Percentiles rank a stretch among this genome's conserved stretches.
Evolutionary conservation across 495 filamentous ascomycete species (phyloP).

Genomic region (Aspergillus leporis): DNA sequence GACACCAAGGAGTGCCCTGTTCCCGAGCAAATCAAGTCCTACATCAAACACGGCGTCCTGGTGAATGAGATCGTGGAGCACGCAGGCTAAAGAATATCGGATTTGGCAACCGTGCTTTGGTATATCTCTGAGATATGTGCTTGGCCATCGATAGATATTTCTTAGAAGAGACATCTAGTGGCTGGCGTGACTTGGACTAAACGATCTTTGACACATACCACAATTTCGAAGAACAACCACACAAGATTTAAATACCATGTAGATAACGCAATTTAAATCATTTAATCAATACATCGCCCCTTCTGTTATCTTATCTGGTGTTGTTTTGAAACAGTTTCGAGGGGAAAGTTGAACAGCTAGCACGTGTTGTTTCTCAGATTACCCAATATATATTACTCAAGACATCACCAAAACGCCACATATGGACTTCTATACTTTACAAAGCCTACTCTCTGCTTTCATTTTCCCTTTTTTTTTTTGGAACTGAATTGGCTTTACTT

Average conservation of each 20-base stretch:
- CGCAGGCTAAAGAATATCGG: conserved; percentile 58
- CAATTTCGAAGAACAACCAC: not conserved
- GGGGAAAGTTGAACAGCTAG: no score
- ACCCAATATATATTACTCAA: no score
- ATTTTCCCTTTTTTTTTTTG: conserved; percentile 1
- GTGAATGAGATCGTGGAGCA: conserved; percentile 90
- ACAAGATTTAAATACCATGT: not conserved
- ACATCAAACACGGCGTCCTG: conserved; percentile 70
- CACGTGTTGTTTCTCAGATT: no score
- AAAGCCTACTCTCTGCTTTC: no score
- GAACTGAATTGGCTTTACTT: no score
- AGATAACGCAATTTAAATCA: not conserved
- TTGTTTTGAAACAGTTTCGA: no score
- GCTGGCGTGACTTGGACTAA: not conserved
- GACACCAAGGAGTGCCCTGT: conserved; percentile 85
- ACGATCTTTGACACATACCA: not conserved
- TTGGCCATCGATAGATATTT: not conserved
- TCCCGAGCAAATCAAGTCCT: conserved; percentile 87
- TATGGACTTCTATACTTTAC: no score
- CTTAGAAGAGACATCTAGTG: not conserved
- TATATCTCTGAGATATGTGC: not conserved
- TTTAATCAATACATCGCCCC: not conserved
- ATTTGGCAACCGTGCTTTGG: not conserved
- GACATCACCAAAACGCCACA: no score
- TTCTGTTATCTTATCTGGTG: not conserved